Evolutionary conservation across 2,329 filamentous ascomycete species (phyloP).

Genomic region (Fusarium foetens): DNA sequence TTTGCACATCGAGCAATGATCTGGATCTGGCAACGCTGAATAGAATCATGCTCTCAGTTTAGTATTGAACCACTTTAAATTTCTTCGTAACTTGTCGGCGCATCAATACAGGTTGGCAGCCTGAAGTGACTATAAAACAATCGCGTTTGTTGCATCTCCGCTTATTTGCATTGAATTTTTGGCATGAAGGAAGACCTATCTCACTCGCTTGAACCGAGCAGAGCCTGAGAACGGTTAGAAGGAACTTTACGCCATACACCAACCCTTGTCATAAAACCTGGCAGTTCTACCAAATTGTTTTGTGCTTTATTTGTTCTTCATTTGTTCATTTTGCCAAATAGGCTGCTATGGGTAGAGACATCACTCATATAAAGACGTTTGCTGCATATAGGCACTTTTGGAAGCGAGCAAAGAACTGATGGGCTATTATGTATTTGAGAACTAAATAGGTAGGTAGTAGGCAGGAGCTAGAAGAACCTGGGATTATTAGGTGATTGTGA

Average conservation of each 20-base stretch:
- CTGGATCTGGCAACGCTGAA: slow-evolving; percentile 14
- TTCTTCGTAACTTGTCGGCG: background rate
- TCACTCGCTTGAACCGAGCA: background rate
- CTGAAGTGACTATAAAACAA: background rate
- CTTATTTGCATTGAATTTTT: slow-evolving; percentile 46
- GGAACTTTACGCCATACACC: background rate
- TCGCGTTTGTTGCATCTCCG: slow-evolving; percentile 51
- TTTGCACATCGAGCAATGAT: slow-evolving; percentile 11
- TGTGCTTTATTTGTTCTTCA: background rate
- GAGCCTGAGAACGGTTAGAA: background rate
- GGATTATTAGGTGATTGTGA: background rate
- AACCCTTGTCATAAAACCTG: background rate
- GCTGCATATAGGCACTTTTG: background rate
- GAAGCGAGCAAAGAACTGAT: background rate
- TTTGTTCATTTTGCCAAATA: background rate
- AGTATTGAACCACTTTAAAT: background rate
- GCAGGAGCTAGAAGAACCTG: background rate
- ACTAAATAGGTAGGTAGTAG: background rate
- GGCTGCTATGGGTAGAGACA: background rate
- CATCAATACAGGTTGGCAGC: background rate
- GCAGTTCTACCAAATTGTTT: background rate
- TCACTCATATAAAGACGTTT: background rate
- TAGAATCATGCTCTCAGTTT: slow-evolving; percentile 30
- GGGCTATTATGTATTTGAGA: background rate
- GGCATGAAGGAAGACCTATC: background rate